Evolutionary conservation across 2,329 filamentous ascomycete genomes (phyloP), one percentile per base, ranked within the genome.

Genomic region (Aaosphaeria arxii): DNA sequence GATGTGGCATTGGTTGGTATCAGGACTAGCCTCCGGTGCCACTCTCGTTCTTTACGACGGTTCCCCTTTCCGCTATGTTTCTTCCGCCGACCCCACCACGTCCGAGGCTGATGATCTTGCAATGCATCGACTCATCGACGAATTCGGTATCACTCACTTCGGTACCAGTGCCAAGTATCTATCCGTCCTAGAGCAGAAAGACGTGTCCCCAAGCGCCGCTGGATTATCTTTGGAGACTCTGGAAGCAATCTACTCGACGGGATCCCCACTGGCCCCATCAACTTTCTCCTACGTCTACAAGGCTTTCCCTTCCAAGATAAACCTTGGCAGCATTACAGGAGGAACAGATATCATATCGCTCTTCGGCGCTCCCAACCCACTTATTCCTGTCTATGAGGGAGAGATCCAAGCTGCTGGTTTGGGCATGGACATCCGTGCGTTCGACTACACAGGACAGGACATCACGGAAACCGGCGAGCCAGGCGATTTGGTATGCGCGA

Each of bases 1-100:
- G 91, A 97, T 97, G 92, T 96, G 91, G 91, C 92, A 97, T 69
- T 97, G 92, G 91, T 85, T 91, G 38, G 82, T 96, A 17, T 92
- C 89, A 1, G 89, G 86, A 5, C 83, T 97, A 4, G 88, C 91
- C 7, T 85, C 84, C 30, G 92, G 92, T 45, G 82, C 88, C 7
- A 92, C 89, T 0, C 76, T 97, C 9, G 80, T 97, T 17, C 79
- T 97, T 4, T 99, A 96, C 71, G 89, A 95, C 45, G 94, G 94
- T 42, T 95, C 89, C 0, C 94, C 94, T 0, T 97, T 97, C 76
- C 74, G 76, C 46, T 77, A 73, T 45, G 43, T 70, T 4, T 61
- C 64, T 11, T 17, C 43, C 7, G 50, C 46, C 30, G 54, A 70
- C 31, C 77, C 80, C 1, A 74, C 78, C 38, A 62, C 71, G 6